Percentiles rank a stretch among this genome's conserved stretches.
Conservation (phyloP, 2,329 filamentous ascomycete species). For the Teratosphaeria viscida region DNA sequence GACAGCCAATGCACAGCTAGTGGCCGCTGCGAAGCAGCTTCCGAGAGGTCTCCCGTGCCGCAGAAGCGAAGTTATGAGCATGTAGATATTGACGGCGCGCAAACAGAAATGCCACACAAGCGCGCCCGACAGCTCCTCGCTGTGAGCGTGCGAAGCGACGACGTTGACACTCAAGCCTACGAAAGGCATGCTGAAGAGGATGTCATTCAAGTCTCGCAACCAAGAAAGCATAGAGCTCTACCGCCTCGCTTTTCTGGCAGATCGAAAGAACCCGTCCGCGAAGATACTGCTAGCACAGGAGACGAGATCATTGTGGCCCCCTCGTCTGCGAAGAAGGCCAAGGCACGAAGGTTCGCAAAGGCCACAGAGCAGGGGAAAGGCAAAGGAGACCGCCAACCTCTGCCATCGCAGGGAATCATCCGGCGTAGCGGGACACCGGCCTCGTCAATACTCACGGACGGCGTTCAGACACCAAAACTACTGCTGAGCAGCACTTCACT, state of each 20-base stretch:
- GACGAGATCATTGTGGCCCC: neutral
- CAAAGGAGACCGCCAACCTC: neutral
- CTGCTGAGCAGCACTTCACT: slow-evolving; percentile 12
- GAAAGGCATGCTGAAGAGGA: neutral
- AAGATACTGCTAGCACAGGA: neutral
- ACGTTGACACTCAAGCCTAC: neutral
- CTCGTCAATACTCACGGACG: slow-evolving; percentile 1
- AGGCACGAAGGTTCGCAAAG: neutral
- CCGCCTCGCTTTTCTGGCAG: neutral
- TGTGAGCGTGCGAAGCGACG: neutral
- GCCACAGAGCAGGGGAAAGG: neutral
- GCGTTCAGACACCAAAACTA: slow-evolving; percentile 8
- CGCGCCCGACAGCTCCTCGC: neutral
- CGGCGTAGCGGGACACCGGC: neutral
- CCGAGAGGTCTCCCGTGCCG: neutral
- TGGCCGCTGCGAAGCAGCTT: neutral
- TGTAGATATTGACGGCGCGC: neutral
- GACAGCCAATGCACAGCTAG: neutral
- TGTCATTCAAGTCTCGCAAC: neutral
- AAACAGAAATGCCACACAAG: neutral
- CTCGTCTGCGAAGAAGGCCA: neutral
- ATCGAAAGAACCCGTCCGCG: neutral
- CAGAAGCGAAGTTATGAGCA: neutral
- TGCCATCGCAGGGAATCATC: neutral
- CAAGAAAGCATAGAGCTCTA: neutral